phyloP scores from a whole-genome alignment of 495 filamentous ascomycete genomes.

The Xylaria telfairii region DNA sequence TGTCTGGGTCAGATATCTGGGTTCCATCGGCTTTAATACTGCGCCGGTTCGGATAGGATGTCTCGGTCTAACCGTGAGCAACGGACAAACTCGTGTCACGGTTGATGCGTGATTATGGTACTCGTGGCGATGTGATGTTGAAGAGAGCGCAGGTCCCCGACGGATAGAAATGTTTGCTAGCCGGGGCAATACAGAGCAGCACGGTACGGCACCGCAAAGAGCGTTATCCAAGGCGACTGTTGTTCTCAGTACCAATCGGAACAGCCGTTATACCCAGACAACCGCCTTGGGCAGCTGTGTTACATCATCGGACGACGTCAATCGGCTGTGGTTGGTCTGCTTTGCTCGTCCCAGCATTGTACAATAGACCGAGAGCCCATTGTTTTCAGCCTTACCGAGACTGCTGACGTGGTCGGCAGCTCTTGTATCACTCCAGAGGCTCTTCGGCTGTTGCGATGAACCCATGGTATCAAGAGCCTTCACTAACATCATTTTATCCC shows the following conservation, averaged over 20 bases:
- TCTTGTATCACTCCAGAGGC: not conserved
- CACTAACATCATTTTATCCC: not conserved
- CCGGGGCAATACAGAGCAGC: not conserved
- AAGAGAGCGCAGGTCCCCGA: not conserved
- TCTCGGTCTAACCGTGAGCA: not conserved
- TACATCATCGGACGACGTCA: not conserved
- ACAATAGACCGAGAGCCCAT: not conserved
- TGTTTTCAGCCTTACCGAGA: conserved; percentile 16
- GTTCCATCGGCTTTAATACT: not conserved
- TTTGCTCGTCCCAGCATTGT: not conserved
- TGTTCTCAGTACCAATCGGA: not conserved
- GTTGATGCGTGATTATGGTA: not conserved
- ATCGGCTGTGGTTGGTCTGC: conserved; percentile 1
- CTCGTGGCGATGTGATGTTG: not conserved
- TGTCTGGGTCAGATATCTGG: not conserved
- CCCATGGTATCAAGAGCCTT: not conserved
- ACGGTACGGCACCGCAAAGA: conserved; percentile 2
- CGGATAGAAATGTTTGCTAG: conserved; percentile 3
- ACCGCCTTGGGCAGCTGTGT: not conserved
- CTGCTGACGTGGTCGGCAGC: conserved; percentile 6
- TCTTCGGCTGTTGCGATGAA: not conserved
- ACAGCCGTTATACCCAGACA: conserved; percentile 1
- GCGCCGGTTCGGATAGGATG: not conserved
- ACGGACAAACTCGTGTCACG: not conserved
- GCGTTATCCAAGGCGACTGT: not conserved